Evolutionary conservation across 805 yeast species (phyloP).

Genomic region (Wickerhamomyces strasburgensis): DNA sequence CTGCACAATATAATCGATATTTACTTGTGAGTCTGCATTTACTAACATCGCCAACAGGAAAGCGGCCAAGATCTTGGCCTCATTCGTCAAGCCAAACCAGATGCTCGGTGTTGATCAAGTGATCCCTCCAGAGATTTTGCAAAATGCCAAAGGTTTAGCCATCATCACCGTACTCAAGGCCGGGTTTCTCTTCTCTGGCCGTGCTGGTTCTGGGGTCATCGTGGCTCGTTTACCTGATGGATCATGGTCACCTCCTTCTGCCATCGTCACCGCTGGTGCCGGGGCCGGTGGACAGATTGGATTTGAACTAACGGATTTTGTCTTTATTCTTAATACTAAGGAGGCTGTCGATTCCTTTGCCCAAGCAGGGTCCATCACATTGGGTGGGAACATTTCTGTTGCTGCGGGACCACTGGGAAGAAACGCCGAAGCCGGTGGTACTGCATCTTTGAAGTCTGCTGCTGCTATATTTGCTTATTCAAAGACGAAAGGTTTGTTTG

Average conservation of each 20-base stretch:
- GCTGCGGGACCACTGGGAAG: conserved; percentile 98
- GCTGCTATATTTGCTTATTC: conserved; percentile 93
- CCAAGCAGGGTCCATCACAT: conserved; percentile 87
- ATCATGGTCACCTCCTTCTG: conserved; percentile 96
- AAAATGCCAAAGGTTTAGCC: conserved; percentile 90
- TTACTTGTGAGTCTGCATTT: no score
- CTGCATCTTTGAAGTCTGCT: conserved; percentile 81
- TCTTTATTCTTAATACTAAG: conserved; percentile 79
- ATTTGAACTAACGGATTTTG: conserved; percentile 93
- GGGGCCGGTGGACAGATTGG: conserved; percentile 99
- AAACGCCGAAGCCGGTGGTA: conserved; percentile 95
- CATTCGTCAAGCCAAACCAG: conserved; percentile 93
- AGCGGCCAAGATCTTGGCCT: conserved; percentile 87
- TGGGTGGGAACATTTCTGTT: conserved; percentile 91
- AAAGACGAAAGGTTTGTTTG: conserved; percentile 93
- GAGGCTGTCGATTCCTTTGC: conserved; percentile 93
- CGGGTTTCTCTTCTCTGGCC: conserved; percentile 91
- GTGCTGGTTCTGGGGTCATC: conserved; percentile 96
- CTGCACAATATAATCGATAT: no score
- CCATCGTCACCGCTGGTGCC: conserved; percentile 93
- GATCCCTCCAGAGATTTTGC: conserved; percentile 83
- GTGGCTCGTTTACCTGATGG: conserved; percentile 95
- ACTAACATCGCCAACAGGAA: conserved; percentile 41
- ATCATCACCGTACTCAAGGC: conserved; percentile 93
- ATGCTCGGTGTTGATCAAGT: conserved; percentile 81